Conservation (phyloP, 768 basidiomycete genomes). For the Floccularia luteovirens region DNA sequence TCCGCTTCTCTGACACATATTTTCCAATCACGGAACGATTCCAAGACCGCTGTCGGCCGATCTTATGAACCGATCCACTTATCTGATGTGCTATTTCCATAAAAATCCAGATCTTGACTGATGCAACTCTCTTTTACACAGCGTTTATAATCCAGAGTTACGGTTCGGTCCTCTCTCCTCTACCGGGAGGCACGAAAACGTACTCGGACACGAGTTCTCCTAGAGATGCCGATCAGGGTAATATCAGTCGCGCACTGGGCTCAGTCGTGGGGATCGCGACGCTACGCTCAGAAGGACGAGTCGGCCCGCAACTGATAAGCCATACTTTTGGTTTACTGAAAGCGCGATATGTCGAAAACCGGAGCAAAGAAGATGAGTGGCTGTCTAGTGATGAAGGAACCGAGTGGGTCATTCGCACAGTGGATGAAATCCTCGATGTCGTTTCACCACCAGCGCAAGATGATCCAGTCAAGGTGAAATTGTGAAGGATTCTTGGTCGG, state of each 20-base stretch:
- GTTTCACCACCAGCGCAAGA: constrained; percentile 43
- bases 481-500: constrained; percentile 36
- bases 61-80: constrained; percentile 15
- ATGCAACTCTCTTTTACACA: constrained; percentile 19
- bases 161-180: constrained; percentile 69
- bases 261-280: constrained; percentile 83
- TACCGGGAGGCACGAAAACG: constrained; percentile 47
- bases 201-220: constrained; percentile 30
- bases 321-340: constrained; percentile 90
- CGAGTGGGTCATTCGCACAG: constrained; percentile 80
- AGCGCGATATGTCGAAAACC: constrained; percentile 53
- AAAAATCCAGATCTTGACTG: constrained; percentile 7
- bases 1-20: constrained; percentile 18
- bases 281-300: constrained; percentile 76
- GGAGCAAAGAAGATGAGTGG: constrained; percentile 70
- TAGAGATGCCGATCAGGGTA: constrained; percentile 61
- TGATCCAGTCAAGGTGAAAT: constrained; percentile 47
- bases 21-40: constrained; percentile 17
- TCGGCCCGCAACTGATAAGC: constrained; percentile 81
- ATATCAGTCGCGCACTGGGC: constrained; percentile 77
- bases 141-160: constrained; percentile 87
- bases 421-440: constrained; percentile 76
- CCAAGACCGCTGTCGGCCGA: constrained; percentile 20
- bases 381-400: constrained; percentile 81
- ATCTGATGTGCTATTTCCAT: constrained; percentile 17